A percentile compares a stretch with the other conserved stretches of the same genome.
Conservation (phyloP, 192 early-diverging fungal genomes). For the Entomortierella lignicola region DNA sequence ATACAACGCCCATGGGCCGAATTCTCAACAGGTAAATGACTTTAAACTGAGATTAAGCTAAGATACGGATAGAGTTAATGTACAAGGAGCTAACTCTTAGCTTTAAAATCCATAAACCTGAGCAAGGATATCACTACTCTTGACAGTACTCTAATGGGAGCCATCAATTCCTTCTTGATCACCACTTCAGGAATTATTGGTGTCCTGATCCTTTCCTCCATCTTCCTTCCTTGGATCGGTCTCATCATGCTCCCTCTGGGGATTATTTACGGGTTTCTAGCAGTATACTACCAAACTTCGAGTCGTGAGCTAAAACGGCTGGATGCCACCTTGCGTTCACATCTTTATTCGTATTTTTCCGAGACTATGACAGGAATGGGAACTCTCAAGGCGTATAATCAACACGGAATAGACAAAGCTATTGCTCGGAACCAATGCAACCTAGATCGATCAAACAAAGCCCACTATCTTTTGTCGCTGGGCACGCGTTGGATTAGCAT, state of each 20-base stretch:
- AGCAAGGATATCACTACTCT: conserved; percentile 86
- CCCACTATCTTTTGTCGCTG: not conserved
- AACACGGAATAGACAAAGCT: conserved; percentile 53
- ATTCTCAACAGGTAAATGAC: conserved; percentile 69
- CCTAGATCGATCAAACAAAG: conserved; percentile 29
- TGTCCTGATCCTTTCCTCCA: conserved; percentile 64
- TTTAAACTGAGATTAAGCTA: not conserved
- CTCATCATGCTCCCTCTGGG: conserved; percentile 62
- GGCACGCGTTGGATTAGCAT: conserved; percentile 28
- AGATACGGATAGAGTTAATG: not conserved
- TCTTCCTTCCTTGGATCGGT: conserved; percentile 59
- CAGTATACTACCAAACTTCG: conserved; percentile 65
- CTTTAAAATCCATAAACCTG: conserved; percentile 59
- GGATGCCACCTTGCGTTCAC: conserved; percentile 68
- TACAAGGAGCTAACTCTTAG: not conserved
- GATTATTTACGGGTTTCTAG: conserved; percentile 62
- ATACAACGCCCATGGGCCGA: conserved; percentile 76
- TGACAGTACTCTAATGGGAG: conserved; percentile 69
- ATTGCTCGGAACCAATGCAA: conserved; percentile 32
- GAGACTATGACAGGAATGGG: conserved; percentile 68
- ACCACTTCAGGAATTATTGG: conserved; percentile 62
- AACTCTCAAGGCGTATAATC: conserved; percentile 74
- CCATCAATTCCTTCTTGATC: conserved; percentile 60
- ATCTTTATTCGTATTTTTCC: conserved; percentile 70
- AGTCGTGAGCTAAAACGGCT: conserved; percentile 75